Conservation (phyloP, 306 rosid genomes). For the Glycine tomentella region DNA sequence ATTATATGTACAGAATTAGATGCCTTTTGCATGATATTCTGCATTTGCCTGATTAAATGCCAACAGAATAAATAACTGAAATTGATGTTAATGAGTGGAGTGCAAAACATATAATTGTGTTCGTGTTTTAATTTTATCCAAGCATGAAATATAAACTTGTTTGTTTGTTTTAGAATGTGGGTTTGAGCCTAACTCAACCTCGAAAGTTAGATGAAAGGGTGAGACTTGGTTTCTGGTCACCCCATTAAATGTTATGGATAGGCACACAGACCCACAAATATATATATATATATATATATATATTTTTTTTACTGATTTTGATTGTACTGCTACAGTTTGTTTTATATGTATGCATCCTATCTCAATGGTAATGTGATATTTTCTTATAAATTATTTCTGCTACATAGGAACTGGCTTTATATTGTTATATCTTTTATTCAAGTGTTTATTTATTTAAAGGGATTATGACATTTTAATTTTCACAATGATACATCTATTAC, state of each 20-base stretch:
- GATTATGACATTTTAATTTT: conserved; percentile 19
- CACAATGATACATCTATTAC: conserved; percentile 31
- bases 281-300: no score
- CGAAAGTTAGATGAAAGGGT: no score
- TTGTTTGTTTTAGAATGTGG: no score
- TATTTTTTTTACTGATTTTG: no score
- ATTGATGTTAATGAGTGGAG: no score
- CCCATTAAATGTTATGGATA: no score
- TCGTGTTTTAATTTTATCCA: conserved; percentile 6
- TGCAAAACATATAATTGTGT: no score
- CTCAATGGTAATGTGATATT: conserved; percentile 1
- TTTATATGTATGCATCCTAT: not conserved
- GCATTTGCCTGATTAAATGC: conserved; percentile 16
- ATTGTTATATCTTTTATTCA: conserved; percentile 23
- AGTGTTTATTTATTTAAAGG: conserved; percentile 19
- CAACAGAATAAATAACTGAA: not conserved
- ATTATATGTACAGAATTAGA: no score
- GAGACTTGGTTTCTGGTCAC: no score
- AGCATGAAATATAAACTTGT: conserved; percentile 9
- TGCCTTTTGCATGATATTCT: conserved; percentile 23
- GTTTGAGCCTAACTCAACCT: no score
- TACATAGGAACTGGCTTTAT: conserved; percentile 17
- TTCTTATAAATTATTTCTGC: not conserved
- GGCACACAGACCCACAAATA: no score
- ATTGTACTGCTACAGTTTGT: conserved; percentile 23